Percentiles rank a stretch among this genome's conserved stretches.
Evolutionary conservation across 2,329 filamentous ascomycete genomes (phyloP).

Genomic region (Acrodontium crateriforme): DNA sequence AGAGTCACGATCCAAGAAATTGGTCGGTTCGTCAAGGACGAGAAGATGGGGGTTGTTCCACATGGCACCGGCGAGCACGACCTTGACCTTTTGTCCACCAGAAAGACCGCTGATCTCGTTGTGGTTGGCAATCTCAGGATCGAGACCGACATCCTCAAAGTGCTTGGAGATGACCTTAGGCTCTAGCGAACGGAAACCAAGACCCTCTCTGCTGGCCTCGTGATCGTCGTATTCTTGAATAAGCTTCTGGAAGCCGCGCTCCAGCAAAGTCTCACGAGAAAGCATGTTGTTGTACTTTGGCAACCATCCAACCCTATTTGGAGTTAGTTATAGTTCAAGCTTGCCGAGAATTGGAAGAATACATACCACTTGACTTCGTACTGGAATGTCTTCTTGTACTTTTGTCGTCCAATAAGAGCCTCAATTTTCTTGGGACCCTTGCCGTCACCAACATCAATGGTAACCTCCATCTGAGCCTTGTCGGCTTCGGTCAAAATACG

Average conservation of each 20-base stretch:
- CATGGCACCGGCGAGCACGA: constrained; percentile 69
- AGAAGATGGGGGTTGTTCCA: constrained; percentile 89
- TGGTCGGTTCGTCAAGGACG: constrained; percentile 95
- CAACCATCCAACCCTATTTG: constrained; percentile 59
- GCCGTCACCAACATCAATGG: constrained; percentile 72
- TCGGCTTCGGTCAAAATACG: constrained; percentile 77
- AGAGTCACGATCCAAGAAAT: constrained; percentile 97
- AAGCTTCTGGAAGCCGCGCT: constrained; percentile 81
- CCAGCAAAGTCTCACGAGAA: constrained; percentile 77
- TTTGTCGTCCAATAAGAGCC: constrained; percentile 84
- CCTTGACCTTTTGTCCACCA: constrained; percentile 97
- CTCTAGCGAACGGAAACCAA: constrained; percentile 87
- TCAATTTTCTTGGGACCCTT: constrained; percentile 67
- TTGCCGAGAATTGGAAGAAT: too few species aligned
- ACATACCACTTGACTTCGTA: constrained; percentile 99
- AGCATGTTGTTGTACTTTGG: constrained; percentile 91
- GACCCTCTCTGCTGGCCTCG: constrained; percentile 94
- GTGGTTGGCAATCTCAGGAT: constrained; percentile 97
- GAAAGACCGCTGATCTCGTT: constrained; percentile 94
- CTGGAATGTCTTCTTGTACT: constrained; percentile 98
- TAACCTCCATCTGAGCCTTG: constrained; percentile 80
- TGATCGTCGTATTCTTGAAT: constrained; percentile 98
- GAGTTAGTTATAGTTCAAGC: too few species aligned
- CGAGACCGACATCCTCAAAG: constrained; percentile 90
- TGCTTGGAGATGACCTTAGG: constrained; percentile 93